These are phyloP conservation scores for Penicillium concentricum DNA, from an alignment of 2,329 filamentous ascomycete genomes.

Conservation along the genomic window DNA sequence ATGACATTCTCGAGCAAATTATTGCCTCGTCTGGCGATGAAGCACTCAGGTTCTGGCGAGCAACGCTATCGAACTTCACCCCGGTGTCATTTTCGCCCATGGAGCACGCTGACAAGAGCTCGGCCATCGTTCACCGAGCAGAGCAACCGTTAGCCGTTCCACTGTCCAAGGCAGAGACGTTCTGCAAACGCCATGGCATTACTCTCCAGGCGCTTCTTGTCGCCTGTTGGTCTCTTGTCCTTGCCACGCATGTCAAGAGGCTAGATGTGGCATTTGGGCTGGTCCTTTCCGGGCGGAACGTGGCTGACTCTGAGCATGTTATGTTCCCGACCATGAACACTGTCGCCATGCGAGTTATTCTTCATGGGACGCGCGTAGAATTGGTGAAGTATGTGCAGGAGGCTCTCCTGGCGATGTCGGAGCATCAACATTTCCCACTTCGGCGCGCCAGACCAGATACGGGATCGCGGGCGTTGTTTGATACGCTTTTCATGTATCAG, in stretches of 20 bases:
- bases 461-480: conserved; percentile 53
- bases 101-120: conserved; percentile 11
- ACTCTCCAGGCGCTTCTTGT: conserved; percentile 76
- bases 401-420: conserved; percentile 63
- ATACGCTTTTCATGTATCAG: conserved; percentile 67
- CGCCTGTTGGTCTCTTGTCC: conserved; percentile 69
- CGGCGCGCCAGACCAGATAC: conserved; percentile 62
- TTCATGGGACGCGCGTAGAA: conserved; percentile 65
- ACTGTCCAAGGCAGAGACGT: conserved; percentile 47
- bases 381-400: conserved; percentile 74
- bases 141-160: conserved; percentile 33
- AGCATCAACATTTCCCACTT: conserved; percentile 75
- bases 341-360: conserved; percentile 67
- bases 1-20: conserved; percentile 56
- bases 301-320: conserved; percentile 63
- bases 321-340: conserved; percentile 95
- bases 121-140: conserved; percentile 26
- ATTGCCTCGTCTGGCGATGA: conserved; percentile 49
- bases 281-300: conserved; percentile 81
- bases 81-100: conserved; percentile 41
- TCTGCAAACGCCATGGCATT: conserved; percentile 67
- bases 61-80: conserved; percentile 58
- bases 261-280: conserved; percentile 81
- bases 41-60: conserved; percentile 67
- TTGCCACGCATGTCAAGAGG: conserved; percentile 61